Evolutionary conservation across 2,329 filamentous ascomycete genomes (phyloP), one percentile per base, ranked within the genome.

Genomic region (Xylariaceae sp.): DNA sequence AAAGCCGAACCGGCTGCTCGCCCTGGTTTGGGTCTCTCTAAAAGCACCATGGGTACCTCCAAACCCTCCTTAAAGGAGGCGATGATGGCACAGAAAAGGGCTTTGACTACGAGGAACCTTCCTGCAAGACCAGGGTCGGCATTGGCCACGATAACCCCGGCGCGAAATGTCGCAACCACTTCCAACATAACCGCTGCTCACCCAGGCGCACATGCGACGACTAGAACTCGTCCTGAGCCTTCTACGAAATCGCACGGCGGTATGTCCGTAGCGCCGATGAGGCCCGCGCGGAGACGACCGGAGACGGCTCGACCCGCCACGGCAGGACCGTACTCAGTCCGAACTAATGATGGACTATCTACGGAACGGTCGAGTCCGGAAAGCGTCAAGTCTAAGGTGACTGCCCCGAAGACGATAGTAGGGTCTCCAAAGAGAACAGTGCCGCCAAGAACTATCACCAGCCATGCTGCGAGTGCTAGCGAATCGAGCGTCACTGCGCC

Each of bases 41-140:
- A 81, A 69, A 86, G 83, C 64, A 84, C 81, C 11, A 80, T 78
- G 68, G 73, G 76, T 2, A 69, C 75, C 30, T 70, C 78, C 41
- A 86, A 85, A 58, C 80, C 83, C 8, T 88, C 88, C 8, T 72
- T 96, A 30, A 86, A 89, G 60, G 91, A 96, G 65, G 79, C 89
- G 3, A 91, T 96, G 78, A 74, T 90, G 65, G 91, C 90, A 4
- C 87, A 92, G 67, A 91, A 90, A 72, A 89, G 77, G 64, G 82
- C 80, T 30, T 62, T 81, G 62, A 73, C 77, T 37, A 68, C 76
- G 50, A 78, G 73, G 57, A 80, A 77, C 51, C 68, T 84, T 1
- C 82, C 80, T 8, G 67, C 76, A 29, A 74, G 83, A 6, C 83
- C 83, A 1, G 83, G 81, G 7, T 86, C 83, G 35, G 81, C 83